Evolutionary conservation across 2,329 filamentous ascomycete genomes (phyloP), one percentile per base, ranked within the genome.

Genomic region (Colletotrichum chrysophilum): DNA sequence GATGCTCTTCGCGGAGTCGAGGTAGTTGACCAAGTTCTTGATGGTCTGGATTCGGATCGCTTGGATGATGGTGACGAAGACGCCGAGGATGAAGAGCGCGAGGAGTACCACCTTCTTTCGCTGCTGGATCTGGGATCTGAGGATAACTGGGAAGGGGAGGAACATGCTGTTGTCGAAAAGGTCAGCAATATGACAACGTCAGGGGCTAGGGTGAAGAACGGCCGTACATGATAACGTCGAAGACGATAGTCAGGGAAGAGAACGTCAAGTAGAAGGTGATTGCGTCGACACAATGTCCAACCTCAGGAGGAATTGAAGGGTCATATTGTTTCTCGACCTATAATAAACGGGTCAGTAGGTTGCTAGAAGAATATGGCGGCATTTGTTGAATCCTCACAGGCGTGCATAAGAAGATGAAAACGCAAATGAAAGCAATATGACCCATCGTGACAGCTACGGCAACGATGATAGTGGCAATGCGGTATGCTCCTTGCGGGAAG

Each of bases 41-140:
- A 90, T 86, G n/a, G 86, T 88, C 71, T 86, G 84, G 72, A 90
- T 87, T 16, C 88, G 88, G 75, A 90, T 84, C 71, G 88, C 85
- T 77, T 90, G 88, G 71, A 89, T 88, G 62, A 88, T 77, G 7
- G 87, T 88, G 58, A 90, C 85, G 81, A 90, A 89, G 67, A 87
- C 80, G n/a, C 88, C 89, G 28, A 90, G 83, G 4, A 83, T 82
- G 78, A 89, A 89, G 32, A 89, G 81, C 7, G 80, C 80, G 1
- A 85, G 80, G 0, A 89, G 81, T 4, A 87, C 83, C 4, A 85
- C 60, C 79, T 89, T 88, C 66, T 86, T 86, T 28, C 83, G 83
- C 1, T 71, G 78, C 32, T 85, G 84, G 32, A 87, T 83, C 52
- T 83, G 82, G 2, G 83, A 81, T 16, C 80, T 80, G 38, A 85